A percentile compares a stretch with the other conserved stretches of the same genome.
phyloP scores from a whole-genome alignment of 768 basidiomycete genomes.

The Sarcodon aspratus region DNA sequence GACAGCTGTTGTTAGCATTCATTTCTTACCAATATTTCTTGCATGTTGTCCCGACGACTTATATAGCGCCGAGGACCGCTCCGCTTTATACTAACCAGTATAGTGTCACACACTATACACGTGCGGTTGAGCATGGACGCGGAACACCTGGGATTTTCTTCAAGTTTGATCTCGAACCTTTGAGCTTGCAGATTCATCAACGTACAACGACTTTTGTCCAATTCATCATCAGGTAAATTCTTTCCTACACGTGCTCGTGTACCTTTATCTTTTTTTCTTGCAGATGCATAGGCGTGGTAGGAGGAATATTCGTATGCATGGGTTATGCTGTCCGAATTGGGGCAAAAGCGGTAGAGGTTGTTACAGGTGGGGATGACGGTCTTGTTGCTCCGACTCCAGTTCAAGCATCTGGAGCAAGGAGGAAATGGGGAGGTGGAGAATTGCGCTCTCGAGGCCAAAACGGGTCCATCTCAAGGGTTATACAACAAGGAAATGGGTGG shows the following conservation, averaged over 20 bases:
- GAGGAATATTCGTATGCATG: conserved; percentile 81
- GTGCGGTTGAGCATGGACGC: conserved; percentile 57
- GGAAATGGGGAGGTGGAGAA: conserved; percentile 59
- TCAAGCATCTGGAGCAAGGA: conserved; percentile 43
- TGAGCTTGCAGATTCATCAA: conserved; percentile 78
- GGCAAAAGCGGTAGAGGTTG: conserved; percentile 54
- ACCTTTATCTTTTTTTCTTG: neutral
- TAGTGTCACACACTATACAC: conserved; percentile 87
- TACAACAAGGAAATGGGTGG: conserved; percentile 52
- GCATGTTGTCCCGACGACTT: conserved; percentile 91
- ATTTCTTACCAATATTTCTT: conserved; percentile 92
- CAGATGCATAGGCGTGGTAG: conserved; percentile 84
- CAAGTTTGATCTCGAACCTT: conserved; percentile 94
- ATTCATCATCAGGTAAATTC: conserved; percentile 57
- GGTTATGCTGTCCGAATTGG: conserved; percentile 54
- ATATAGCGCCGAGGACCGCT: conserved; percentile 58
- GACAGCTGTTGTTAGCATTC: conserved; percentile 42
- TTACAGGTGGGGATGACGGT: conserved; percentile 39
- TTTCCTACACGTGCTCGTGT: neutral
- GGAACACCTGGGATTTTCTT: conserved; percentile 95
- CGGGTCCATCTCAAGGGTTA: conserved; percentile 23
- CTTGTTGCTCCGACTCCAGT: conserved; percentile 58
- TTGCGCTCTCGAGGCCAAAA: conserved; percentile 41
- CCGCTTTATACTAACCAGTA: conserved; percentile 79
- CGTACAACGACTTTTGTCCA: conserved; percentile 76